Evolutionary conservation across 257 asterid species (phyloP), one percentile per base, ranked within the genome.

Genomic region (Scutellaria galericulata): DNA sequence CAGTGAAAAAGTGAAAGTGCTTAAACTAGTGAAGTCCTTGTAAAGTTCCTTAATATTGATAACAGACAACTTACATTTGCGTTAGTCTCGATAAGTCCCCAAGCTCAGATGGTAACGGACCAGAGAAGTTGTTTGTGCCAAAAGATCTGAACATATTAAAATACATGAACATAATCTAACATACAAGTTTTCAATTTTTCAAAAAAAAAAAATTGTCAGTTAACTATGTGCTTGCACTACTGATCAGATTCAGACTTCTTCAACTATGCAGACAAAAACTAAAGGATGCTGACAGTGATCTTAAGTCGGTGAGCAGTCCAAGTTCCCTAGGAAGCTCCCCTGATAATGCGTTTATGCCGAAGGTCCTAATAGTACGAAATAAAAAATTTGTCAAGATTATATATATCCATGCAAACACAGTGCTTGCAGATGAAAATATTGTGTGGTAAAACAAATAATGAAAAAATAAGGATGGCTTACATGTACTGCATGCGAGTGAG

Each of bases 281-380:
- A 46, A 69, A 51, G 62, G 18, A 6, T 48, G 52, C 90, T 77
- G 85, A 90, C 98, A 92, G 15, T 15, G 81, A 79, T 82, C 41
- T 81, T 69, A 88, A 81, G 77, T 87, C 89, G 1, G 92, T 83
- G 64, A 92, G 85, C 74, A 73, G 63, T 44, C 98, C 98, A 27
- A 92, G 87, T 72, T 90, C 98, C 65, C 47, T 70, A 0, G 98
- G 98, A 73, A 92, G 59, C 56, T 70, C 78, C 80, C 94, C 98
- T 6, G 98, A 92, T 60, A 92, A 81, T 40, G 90, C 88, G 74
- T 92, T 92, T 55, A 58, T 39, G 59, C 91, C 91, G 13, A 92
- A 0, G 69, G 9, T 69, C 90, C 96, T 90, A 71, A 37, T 35
- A 40, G 42, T 44, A 71, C 13, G n/a, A 73, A 44, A 27, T 56